Percentiles rank a stretch among this genome's conserved stretches.
phyloP scores from a whole-genome alignment of 371 early-diverging fungal genomes.

The Saksenaea vasiformis region DNA sequence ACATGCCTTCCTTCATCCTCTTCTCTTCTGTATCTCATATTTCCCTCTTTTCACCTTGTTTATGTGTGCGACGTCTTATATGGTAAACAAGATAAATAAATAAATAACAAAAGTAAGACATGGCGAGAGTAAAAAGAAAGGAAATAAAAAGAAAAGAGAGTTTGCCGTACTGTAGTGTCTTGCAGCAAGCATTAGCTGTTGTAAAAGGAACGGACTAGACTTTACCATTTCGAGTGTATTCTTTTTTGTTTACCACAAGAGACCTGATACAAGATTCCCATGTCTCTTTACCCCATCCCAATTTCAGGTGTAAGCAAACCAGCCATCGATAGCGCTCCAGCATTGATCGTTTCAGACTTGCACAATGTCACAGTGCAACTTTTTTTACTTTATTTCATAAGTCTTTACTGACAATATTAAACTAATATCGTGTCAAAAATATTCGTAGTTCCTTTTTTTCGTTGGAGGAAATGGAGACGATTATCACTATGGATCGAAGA shows the following conservation, averaged over 20 bases:
- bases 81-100: not conserved
- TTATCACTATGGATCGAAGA: not conserved
- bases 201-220: slow-evolving; percentile 1
- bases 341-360: slow-evolving; percentile 1
- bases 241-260: not conserved
- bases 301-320: not conserved
- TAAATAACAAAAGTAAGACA: not conserved
- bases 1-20: not conserved
- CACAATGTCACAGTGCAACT: not conserved
- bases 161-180: not conserved
- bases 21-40: not conserved
- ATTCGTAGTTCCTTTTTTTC: no score
- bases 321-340: not conserved
- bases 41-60: not conserved
- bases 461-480: not conserved
- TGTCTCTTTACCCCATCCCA: slow-evolving; percentile 1
- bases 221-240: not conserved
- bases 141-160: not conserved
- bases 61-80: not conserved
- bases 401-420: not conserved
- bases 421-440: not conserved
- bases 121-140: not conserved
- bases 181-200: not conserved
- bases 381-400: not conserved
- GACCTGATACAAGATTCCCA: slow-evolving; percentile 5